Evolutionary conservation across 306 rosid species (phyloP), one percentile per base, ranked within the genome.

Genomic region (Cicer pinnatifidum): DNA sequence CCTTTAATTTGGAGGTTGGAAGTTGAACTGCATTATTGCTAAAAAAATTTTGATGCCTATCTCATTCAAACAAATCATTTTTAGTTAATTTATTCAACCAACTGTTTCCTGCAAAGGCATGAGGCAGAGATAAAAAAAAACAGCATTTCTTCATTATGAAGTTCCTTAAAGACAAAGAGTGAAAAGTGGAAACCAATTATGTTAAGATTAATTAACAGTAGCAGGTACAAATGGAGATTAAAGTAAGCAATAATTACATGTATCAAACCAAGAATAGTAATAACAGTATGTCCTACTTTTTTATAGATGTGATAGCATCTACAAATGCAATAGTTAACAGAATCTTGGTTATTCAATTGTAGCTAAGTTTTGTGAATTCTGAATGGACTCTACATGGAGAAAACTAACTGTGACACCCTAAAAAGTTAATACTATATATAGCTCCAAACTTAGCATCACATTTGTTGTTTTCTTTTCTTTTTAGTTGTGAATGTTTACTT

Each of bases 1-100:
- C 73, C 23, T 40, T 53, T 75, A 20, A 64, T 63, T 20, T 74
- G 62, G 78, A 74, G 28, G 39, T 74, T 13, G 62, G 78, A 74
- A 15, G 39, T 74, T 13, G 39, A 41, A 9, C 58, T 43, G 67
- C 48, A 76, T 76, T 76, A 67, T 76, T 76, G 74, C 47, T 67
- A 48, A 51, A 33, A 20, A 10, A 37, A 17, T 6, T 15, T 13
- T 43, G 28, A 41, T 66, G 50, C 68, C 38, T 67, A 76, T 67
- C 59, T 76, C 38, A 76, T 57, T 54, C 67, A 48, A 75, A 9
- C 10, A 17, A 12, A 38, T 38, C 17, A 63, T 62, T 63, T 41
- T 38, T 59, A 23, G 6, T 53, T 44, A 60, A 15, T 59, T 45
- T 73, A 59, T 59, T 45, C 58, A 16, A 58, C 54, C 43, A 50